Evolutionary conservation across 495 filamentous ascomycete species (phyloP).

Genomic region (Penicillium desertorum): DNA sequence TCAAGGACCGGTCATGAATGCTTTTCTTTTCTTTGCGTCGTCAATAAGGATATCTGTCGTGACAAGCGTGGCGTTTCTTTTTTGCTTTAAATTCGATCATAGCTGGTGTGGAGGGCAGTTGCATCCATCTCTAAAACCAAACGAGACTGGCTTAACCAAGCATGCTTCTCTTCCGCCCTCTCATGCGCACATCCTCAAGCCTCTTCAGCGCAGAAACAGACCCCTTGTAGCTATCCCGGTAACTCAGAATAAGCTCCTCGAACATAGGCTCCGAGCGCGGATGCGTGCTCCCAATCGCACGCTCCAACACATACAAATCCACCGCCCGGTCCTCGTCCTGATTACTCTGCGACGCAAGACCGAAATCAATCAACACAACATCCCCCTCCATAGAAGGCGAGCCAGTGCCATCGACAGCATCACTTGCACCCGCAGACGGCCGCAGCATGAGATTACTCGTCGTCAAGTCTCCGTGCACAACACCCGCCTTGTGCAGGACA

Average conservation of each 20-base stretch:
- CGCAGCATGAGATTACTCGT: slow-evolving; percentile 95
- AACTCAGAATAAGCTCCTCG: slow-evolving; percentile 58
- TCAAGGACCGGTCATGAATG: slow-evolving; percentile 29
- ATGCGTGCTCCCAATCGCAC: slow-evolving; percentile 95
- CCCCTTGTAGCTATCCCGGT: slow-evolving; percentile 59
- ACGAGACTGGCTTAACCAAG: slow-evolving; percentile 57
- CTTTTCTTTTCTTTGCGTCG: slow-evolving; percentile 4
- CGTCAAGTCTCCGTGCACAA: slow-evolving; percentile 94
- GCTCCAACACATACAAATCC: slow-evolving; percentile 93
- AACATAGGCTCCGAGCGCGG: slow-evolving; percentile 81
- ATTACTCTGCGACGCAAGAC: slow-evolving; percentile 77
- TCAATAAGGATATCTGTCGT: slow-evolving; percentile 9
- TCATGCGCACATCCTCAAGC: slow-evolving; percentile 90
- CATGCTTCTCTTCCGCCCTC: slow-evolving; percentile 98
- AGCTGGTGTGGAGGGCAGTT: slow-evolving; percentile 1
- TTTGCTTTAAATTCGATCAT: slow-evolving; percentile 16
- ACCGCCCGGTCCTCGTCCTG: slow-evolving; percentile 93
- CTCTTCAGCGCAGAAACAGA: slow-evolving; percentile 65
- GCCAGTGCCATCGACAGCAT: slow-evolving; percentile 29
- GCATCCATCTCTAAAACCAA: slow-evolving; percentile 3
- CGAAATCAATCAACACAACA: slow-evolving; percentile 92
- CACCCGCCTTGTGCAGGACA: slow-evolving; percentile 74
- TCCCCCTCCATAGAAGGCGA: slow-evolving; percentile 58
- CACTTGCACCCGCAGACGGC: slow-evolving; percentile 30
- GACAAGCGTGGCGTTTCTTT: slow-evolving; percentile 40